These are phyloP conservation scores for Trichosporon asahii DNA, from an alignment of 1,284 basidiomycete species.

Conservation along the genomic window DNA sequence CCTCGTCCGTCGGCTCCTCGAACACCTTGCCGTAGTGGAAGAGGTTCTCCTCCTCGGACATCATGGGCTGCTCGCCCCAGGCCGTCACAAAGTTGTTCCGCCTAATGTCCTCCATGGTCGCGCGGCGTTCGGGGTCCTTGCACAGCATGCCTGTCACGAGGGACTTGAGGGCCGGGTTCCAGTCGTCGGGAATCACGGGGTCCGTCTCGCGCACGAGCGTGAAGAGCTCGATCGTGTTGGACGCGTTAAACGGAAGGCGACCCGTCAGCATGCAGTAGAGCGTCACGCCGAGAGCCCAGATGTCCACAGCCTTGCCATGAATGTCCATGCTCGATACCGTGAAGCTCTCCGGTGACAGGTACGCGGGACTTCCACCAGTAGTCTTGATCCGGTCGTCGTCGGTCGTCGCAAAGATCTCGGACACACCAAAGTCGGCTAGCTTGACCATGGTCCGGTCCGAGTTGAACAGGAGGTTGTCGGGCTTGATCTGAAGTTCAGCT, in stretches of 20 bases:
- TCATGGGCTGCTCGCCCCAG: constrained; percentile 44
- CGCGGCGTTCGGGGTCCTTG: constrained; percentile 49
- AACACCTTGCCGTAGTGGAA: constrained; percentile 49
- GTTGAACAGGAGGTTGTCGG: constrained; percentile 57
- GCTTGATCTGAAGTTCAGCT: constrained; percentile 51
- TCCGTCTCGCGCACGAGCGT: constrained; percentile 53
- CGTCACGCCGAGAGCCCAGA: constrained; percentile 59
- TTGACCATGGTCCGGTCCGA: constrained; percentile 56
- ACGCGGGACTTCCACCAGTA: constrained; percentile 57
- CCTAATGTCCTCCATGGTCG: constrained; percentile 48
- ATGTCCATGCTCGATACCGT: constrained; percentile 31
- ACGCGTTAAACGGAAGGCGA: constrained; percentile 55
- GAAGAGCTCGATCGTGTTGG: constrained; percentile 56
- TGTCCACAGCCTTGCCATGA: constrained; percentile 56
- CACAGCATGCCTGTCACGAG: constrained; percentile 49
- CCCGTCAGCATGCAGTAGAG: constrained; percentile 59
- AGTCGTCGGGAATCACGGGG: constrained; percentile 46
- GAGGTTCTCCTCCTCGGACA: constrained; percentile 49
- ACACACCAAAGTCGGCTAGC: constrained; percentile 60
- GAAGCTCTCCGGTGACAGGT: constrained; percentile 57
- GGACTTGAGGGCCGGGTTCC: constrained; percentile 42
- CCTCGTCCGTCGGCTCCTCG: constrained; percentile 52
- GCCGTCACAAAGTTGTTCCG: constrained; percentile 53
- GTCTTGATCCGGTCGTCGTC: constrained; percentile 54
- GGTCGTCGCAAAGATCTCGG: constrained; percentile 55